These are phyloP conservation scores for Kodamaea jinghongensis DNA, from an alignment of 805 yeast genomes.

Conservation along the genomic window DNA sequence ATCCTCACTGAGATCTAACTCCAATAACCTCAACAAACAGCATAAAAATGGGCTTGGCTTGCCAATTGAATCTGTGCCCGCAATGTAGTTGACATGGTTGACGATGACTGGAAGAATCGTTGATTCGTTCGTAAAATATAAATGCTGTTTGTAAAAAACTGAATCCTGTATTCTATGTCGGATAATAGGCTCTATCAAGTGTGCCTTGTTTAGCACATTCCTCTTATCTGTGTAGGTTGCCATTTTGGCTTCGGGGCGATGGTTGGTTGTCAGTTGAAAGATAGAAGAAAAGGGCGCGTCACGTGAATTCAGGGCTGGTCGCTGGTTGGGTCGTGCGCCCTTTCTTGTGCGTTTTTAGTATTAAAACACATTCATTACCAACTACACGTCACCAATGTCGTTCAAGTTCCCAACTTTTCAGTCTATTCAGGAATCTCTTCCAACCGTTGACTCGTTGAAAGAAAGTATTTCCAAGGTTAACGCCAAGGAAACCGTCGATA, in stretches of 20 bases:
- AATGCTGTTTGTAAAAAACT: slow-evolving; percentile 41
- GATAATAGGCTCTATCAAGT: slow-evolving; percentile 40
- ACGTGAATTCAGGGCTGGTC: too few relatives aligned
- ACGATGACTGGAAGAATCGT: slow-evolving; percentile 35
- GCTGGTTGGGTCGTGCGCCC: too few relatives aligned
- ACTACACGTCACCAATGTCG: slow-evolving; percentile 26
- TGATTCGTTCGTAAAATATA: slow-evolving; percentile 40
- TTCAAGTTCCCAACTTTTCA: slow-evolving; percentile 39
- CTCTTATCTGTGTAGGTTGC: slow-evolving; percentile 29
- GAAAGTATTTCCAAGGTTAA: slow-evolving; percentile 35
- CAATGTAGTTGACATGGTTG: slow-evolving; percentile 45
- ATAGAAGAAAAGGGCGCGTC: not conserved
- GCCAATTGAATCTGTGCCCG: slow-evolving; percentile 54
- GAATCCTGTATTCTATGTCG: slow-evolving; percentile 44
- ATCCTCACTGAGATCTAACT: slow-evolving; percentile 64
- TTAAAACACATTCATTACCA: not conserved
- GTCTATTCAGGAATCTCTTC: slow-evolving; percentile 41
- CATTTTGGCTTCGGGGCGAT: slow-evolving; percentile 10
- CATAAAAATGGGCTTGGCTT: slow-evolving; percentile 75
- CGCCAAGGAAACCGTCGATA: slow-evolving; percentile 43
- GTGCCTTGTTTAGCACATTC: slow-evolving; percentile 27
- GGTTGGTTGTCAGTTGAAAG: not conserved
- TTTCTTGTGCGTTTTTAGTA: not conserved
- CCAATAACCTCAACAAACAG: slow-evolving; percentile 70
- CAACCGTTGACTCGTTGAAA: slow-evolving; percentile 36